Evolutionary conservation across 1,284 basidiomycete genomes (phyloP).

Genomic region (Termitomyces sp.): DNA sequence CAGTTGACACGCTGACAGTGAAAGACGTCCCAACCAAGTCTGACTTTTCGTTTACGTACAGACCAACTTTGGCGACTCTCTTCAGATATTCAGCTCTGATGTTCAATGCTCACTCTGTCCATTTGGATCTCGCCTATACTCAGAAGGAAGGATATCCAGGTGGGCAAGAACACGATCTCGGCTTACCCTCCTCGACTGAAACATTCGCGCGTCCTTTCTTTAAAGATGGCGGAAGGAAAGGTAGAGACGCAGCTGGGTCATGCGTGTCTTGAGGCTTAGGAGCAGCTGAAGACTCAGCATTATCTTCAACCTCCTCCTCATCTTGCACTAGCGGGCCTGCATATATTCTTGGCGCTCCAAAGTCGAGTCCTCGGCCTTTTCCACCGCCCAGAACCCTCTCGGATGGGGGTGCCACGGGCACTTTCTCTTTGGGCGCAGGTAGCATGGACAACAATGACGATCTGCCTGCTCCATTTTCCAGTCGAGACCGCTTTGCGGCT

Average conservation of each 20-base stretch:
- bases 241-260: constrained; percentile 27
- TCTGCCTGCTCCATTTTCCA: constrained; percentile 50
- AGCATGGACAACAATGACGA: constrained; percentile 71
- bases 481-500: constrained; percentile 53
- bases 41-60: constrained; percentile 62
- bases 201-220: constrained; percentile 56
- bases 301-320: constrained; percentile 16
- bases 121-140: constrained; percentile 69
- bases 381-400: constrained; percentile 64
- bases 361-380: constrained; percentile 53
- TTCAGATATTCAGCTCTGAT: constrained; percentile 84
- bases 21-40: constrained; percentile 42
- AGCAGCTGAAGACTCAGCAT: constrained; percentile 4
- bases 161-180: constrained; percentile 27
- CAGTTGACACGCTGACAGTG: constrained; percentile 30
- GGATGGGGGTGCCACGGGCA: constrained; percentile 35
- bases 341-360: constrained; percentile 33
- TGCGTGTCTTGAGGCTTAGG: constrained; percentile 11
- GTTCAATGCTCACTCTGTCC: constrained; percentile 74
- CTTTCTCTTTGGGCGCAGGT: constrained; percentile 65
- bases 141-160: constrained; percentile 73
- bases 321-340: constrained; percentile 2
- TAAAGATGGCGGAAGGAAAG: constrained; percentile 56
- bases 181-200: constrained; percentile 49
- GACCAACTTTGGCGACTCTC: constrained; percentile 64